These are phyloP conservation scores for Sinapis alba DNA, from an alignment of 441 rosid species.

Conservation along the genomic window DNA sequence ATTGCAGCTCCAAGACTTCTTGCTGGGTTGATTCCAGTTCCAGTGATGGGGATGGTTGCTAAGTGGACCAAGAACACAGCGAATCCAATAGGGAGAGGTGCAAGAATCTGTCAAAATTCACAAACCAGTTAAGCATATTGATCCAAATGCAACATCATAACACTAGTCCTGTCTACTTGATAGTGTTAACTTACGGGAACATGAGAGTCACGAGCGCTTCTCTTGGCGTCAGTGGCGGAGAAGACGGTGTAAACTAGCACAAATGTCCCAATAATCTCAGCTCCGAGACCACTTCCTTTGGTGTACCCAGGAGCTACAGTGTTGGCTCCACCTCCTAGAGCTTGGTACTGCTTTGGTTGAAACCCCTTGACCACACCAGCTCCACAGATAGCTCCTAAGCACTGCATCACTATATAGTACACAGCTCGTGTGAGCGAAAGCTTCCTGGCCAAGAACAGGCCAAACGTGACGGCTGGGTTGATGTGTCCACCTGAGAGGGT, in stretches of 20 bases:
- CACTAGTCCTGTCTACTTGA: neutral
- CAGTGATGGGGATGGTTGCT: constrained; percentile 56
- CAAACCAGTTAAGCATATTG: neutral
- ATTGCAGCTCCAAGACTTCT: constrained; percentile 63
- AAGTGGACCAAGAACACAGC: constrained; percentile 60
- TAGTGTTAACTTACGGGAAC: constrained; percentile 67
- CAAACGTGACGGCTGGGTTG: constrained; percentile 57
- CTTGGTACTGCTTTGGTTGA: constrained; percentile 43
- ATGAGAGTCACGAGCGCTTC: constrained; percentile 58
- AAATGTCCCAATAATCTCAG: constrained; percentile 58
- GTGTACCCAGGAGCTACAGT: constrained; percentile 47
- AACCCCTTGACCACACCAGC: constrained; percentile 55
- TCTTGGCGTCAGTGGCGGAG: constrained; percentile 59
- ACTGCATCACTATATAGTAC: constrained; percentile 56
- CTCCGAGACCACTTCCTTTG: constrained; percentile 51
- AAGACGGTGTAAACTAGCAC: constrained; percentile 57
- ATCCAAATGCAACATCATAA: neutral
- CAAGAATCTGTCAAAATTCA: constrained; percentile 41
- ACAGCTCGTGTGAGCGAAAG: constrained; percentile 51
- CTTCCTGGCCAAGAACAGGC: constrained; percentile 49
- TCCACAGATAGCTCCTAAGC: constrained; percentile 60
- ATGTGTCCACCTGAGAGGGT: constrained; percentile 52
- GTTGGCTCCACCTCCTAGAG: constrained; percentile 55
- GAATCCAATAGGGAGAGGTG: constrained; percentile 56
- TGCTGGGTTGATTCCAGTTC: constrained; percentile 60